Evolutionary conservation across 2,329 filamentous ascomycete species (phyloP).

Genomic region (Cryphonectria japonica): DNA sequence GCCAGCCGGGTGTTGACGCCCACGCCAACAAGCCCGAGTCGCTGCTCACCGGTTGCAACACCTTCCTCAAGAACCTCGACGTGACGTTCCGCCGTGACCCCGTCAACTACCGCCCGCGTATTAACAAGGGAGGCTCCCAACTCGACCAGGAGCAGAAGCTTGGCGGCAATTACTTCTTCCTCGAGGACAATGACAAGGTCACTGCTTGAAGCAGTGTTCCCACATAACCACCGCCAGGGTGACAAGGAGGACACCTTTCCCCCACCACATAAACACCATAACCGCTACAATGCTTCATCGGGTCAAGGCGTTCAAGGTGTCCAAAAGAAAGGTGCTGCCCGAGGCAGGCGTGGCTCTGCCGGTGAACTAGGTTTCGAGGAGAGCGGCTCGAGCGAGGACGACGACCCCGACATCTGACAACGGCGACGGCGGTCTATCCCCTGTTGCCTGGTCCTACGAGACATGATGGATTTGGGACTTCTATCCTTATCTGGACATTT

Average conservation of each 20-base stretch:
- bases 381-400: conserved; percentile 63
- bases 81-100: conserved; percentile 99
- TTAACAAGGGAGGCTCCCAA: conserved; percentile 96
- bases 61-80: conserved; percentile 93
- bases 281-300: conserved; percentile 39
- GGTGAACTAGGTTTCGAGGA: conserved; percentile 46
- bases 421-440: conserved; percentile 66
- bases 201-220: conserved; percentile 59
- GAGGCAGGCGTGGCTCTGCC: conserved; percentile 34
- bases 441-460: conserved; percentile 66
- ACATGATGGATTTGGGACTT: conserved; percentile 27
- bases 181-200: conserved; percentile 72
- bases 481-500: conserved; percentile 12
- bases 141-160: conserved; percentile 98
- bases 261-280: conserved; percentile 41
- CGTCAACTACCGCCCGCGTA: conserved; percentile 92
- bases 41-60: conserved; percentile 93
- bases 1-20: conserved; percentile 84
- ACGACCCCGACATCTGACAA: conserved; percentile 66
- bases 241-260: conserved; percentile 34
- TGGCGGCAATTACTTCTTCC: conserved; percentile 94
- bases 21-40: conserved; percentile 91
- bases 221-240: conserved; percentile 48
- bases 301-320: conserved; percentile 56
- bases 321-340: conserved; percentile 44